Evolutionary conservation across 306 rosid species (phyloP).

Genomic region (Pterocarpus santalinus): DNA sequence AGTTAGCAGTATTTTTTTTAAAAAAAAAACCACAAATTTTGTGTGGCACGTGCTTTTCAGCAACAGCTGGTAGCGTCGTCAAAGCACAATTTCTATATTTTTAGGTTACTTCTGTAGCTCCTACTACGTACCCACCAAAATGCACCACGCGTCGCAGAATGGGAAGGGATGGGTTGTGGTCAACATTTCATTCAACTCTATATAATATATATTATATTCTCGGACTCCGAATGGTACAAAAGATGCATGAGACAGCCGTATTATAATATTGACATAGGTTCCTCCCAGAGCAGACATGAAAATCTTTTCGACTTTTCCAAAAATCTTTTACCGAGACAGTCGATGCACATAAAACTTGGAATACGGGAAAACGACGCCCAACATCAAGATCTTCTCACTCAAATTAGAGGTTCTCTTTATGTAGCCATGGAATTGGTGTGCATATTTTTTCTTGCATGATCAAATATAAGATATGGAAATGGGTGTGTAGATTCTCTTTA

Average conservation of each 20-base stretch:
- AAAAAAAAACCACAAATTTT: not conserved
- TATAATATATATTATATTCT: not conserved
- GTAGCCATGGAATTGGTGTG: constrained; percentile 35
- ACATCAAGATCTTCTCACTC: not conserved
- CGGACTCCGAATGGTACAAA: constrained; percentile 32
- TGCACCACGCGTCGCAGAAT: not conserved
- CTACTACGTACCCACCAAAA: not conserved
- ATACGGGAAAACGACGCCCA: constrained; percentile 38
- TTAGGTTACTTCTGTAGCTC: not conserved
- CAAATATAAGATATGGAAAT: constrained; percentile 42
- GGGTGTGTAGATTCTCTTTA: constrained; percentile 2
- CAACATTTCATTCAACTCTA: constrained; percentile 27
- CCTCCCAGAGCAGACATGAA: constrained; percentile 53
- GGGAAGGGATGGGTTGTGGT: not conserved
- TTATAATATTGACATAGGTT: constrained; percentile 50
- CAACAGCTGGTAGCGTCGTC: not conserved
- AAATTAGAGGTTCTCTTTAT: constrained; percentile 46
- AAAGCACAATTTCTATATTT: too few relatives aligned
- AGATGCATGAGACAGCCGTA: constrained; percentile 25
- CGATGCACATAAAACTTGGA: constrained; percentile 22
- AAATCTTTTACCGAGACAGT: constrained; percentile 39
- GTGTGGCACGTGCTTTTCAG: not conserved
- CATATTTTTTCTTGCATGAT: not conserved
- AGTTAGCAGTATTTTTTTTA: too few relatives aligned
- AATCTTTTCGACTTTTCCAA: constrained; percentile 46